Conservation (phyloP, 768 basidiomycete species). For the Hygrocybe punicea region DNA sequence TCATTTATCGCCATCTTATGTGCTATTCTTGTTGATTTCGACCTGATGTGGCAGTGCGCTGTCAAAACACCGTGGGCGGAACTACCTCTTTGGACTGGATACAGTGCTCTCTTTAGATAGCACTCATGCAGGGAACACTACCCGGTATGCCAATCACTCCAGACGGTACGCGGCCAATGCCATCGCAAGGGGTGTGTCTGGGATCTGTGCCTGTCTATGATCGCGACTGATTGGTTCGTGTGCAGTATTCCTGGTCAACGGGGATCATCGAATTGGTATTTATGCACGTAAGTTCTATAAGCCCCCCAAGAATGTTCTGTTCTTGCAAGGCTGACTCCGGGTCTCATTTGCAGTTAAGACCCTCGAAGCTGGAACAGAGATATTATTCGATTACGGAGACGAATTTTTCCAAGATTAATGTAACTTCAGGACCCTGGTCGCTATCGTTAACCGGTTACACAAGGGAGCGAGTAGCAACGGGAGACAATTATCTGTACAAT, state of each 20-base stretch:
- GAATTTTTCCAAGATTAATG: constrained; percentile 38
- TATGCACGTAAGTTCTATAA: constrained; percentile 46
- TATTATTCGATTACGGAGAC: constrained; percentile 58
- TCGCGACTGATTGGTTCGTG: neutral
- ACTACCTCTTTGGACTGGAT: constrained; percentile 62
- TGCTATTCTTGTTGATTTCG: neutral
- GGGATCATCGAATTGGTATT: constrained; percentile 65
- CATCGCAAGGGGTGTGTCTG: constrained; percentile 38
- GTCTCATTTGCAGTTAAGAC: constrained; percentile 32
- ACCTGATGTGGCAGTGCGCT: constrained; percentile 32
- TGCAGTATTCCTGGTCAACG: constrained; percentile 57
- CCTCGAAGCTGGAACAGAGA: constrained; percentile 44
- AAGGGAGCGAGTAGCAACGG: too few species aligned
- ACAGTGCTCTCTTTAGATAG: constrained; percentile 49
- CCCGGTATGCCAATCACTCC: constrained; percentile 69
- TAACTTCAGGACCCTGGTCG: too few species aligned
- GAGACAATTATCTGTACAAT: too few species aligned
- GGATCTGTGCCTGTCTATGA: neutral
- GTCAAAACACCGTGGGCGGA: constrained; percentile 48
- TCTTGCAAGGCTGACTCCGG: neutral
- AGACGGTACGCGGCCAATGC: constrained; percentile 39
- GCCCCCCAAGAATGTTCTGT: neutral
- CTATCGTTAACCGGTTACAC: too few species aligned
- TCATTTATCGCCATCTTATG: neutral
- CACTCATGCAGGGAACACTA: constrained; percentile 52